Conservation (phyloP, 176 grass and related monocot species). For the Elaeis guineensis region DNA sequence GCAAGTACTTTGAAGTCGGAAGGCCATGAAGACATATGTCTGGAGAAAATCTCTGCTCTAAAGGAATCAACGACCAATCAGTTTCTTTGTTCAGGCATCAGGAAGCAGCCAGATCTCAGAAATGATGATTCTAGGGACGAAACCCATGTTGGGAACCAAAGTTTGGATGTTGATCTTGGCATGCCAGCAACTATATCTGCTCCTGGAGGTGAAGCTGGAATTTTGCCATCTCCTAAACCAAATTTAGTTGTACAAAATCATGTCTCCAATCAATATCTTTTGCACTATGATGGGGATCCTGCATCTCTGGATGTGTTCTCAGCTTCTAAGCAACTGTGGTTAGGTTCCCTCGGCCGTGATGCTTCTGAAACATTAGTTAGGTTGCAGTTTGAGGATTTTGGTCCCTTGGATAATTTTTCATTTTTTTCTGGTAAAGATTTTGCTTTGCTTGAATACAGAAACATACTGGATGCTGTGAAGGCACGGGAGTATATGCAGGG, state of each 20-base stretch:
- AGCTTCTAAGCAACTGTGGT: constrained; percentile 84
- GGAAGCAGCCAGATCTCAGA: constrained; percentile 23
- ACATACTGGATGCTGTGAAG: constrained; percentile 54
- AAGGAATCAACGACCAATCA: not conserved
- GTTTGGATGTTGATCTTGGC: constrained; percentile 11
- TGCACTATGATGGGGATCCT: constrained; percentile 47
- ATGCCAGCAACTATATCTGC: constrained; percentile 16
- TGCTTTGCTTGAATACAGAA: constrained; percentile 67
- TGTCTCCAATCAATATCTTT: constrained; percentile 31
- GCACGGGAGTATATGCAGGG: constrained; percentile 75
- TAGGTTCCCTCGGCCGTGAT: constrained; percentile 48
- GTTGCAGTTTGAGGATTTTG: constrained; percentile 79
- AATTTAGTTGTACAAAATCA: constrained; percentile 20
- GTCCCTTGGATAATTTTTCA: constrained; percentile 46
- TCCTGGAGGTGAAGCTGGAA: constrained; percentile 22
- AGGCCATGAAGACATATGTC: constrained; percentile 19
- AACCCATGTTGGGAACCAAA: constrained; percentile 11
- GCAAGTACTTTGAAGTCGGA: constrained; percentile 22
- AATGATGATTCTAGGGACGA: constrained; percentile 12
- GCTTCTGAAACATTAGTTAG: constrained; percentile 47
- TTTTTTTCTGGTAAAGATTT: constrained; percentile 53
- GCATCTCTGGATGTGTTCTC: constrained; percentile 52
- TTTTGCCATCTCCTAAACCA: constrained; percentile 18
- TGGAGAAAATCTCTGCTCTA: constrained; percentile 2
- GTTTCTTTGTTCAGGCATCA: not conserved